Conservation (phyloP, 2,329 filamentous ascomycete species). For the Aureobasidium melanogenum region DNA sequence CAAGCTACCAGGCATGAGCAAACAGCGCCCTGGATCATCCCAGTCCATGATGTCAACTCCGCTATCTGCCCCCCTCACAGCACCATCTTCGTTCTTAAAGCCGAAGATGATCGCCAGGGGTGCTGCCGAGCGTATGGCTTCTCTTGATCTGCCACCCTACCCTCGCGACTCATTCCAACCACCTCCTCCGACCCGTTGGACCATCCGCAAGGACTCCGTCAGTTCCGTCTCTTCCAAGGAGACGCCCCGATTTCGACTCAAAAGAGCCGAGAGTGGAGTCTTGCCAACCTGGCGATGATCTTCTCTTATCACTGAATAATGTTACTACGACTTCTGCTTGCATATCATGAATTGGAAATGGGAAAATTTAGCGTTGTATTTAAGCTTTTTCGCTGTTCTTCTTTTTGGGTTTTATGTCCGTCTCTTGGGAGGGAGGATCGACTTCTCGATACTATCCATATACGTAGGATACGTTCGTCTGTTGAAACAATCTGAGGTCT, state of each 20-base stretch:
- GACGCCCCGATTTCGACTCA: conserved; percentile 2
- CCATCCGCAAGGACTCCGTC: conserved; percentile 5
- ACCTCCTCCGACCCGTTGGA: background rate
- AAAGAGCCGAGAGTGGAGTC: background rate
- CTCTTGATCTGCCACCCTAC: background rate
- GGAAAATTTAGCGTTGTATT: conserved; percentile 7
- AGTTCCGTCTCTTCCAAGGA: conserved; percentile 1
- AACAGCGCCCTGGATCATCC: background rate
- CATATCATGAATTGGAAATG: background rate
- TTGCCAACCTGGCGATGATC: background rate
- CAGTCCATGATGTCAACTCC: background rate
- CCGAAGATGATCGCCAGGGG: background rate
- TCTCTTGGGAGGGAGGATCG: background rate
- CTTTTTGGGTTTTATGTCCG: background rate
- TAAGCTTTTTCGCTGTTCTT: background rate
- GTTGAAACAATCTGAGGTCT: background rate
- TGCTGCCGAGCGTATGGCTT: background rate
- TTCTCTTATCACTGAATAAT: background rate
- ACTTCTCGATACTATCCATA: background rate
- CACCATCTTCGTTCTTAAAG: background rate
- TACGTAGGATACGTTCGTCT: background rate
- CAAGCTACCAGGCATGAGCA: background rate
- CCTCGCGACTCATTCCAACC: background rate
- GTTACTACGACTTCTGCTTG: background rate
- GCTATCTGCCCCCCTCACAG: background rate